These are phyloP conservation scores for Xylaria acuta DNA, from an alignment of 495 filamentous ascomycete species.

Conservation along the genomic window DNA sequence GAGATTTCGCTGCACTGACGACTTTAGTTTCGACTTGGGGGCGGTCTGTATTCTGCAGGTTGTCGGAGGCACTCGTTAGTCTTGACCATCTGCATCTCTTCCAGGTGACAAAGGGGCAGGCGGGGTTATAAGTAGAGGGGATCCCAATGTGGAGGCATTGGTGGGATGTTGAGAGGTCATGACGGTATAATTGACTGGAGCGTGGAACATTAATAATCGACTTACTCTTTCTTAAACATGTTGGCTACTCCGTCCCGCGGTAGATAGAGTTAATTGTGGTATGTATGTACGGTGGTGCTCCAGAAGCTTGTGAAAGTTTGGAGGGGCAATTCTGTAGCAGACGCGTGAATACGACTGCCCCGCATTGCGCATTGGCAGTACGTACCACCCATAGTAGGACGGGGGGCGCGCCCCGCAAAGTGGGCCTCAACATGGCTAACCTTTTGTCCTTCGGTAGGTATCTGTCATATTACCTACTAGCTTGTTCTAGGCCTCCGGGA, in stretches of 20 bases:
- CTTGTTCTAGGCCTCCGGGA: background rate
- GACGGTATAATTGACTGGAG: background rate
- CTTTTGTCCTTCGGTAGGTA: background rate
- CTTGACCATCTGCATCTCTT: background rate
- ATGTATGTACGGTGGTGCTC: conserved; percentile 13
- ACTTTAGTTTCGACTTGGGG: conserved; percentile 95
- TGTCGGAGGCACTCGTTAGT: background rate
- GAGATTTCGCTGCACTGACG: conserved; percentile 86
- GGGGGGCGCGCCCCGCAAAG: conserved; percentile 34
- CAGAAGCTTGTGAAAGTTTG: conserved; percentile 44
- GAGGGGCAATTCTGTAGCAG: conserved; percentile 35
- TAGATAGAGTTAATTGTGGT: conserved; percentile 9
- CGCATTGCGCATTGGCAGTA: conserved; percentile 32
- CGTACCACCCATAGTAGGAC: conserved; percentile 14
- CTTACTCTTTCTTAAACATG: conserved; percentile 95
- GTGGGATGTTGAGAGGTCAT: conserved; percentile 24
- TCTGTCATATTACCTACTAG: background rate
- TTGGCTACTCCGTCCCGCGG: conserved; percentile 36
- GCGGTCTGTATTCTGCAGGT: conserved; percentile 64
- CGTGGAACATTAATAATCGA: conserved; percentile 12
- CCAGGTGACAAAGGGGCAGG: background rate
- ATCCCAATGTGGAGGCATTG: conserved; percentile 23
- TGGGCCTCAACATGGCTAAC: background rate
- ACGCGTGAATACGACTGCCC: conserved; percentile 20
- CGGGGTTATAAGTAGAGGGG: conserved; percentile 14